Conservation (phyloP, 495 filamentous ascomycete species). For the Tetracladium setigerum region DNA sequence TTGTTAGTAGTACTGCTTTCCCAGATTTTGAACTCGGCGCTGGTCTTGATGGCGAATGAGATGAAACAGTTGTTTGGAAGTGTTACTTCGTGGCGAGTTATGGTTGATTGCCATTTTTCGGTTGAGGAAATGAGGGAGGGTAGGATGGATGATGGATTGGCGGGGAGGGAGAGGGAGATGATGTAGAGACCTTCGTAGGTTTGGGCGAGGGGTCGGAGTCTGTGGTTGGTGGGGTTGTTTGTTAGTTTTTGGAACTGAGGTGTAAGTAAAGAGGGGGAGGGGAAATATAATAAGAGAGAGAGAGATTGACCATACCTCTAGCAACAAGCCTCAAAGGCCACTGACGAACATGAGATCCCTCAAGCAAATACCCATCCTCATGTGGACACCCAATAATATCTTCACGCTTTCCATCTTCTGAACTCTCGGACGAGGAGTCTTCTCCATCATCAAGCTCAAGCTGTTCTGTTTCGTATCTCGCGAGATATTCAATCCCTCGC, state of each 20-base stretch:
- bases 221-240: neutral
- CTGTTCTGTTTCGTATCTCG: too few species aligned
- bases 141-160: neutral
- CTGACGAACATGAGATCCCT: too few species aligned
- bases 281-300: too few species aligned
- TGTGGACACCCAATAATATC: too few species aligned
- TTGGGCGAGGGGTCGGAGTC: neutral
- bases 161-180: neutral
- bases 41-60: neutral
- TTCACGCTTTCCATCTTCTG: too few species aligned
- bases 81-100: neutral
- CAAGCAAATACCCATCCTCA: too few species aligned
- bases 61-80: constrained; percentile 6
- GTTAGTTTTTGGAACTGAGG: neutral
- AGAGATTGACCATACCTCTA: too few species aligned
- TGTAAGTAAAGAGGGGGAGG: too few species aligned
- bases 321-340: too few species aligned
- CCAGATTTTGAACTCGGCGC: neutral
- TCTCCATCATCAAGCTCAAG: too few species aligned
- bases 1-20: constrained; percentile 4
- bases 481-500: too few species aligned
- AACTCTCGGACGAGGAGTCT: too few species aligned
- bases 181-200: constrained; percentile 11
- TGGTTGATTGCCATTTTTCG: constrained; percentile 1
- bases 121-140: neutral